Conservation (phyloP, 2,329 filamentous ascomycete genomes). For the Diaporthe nobilis region DNA sequence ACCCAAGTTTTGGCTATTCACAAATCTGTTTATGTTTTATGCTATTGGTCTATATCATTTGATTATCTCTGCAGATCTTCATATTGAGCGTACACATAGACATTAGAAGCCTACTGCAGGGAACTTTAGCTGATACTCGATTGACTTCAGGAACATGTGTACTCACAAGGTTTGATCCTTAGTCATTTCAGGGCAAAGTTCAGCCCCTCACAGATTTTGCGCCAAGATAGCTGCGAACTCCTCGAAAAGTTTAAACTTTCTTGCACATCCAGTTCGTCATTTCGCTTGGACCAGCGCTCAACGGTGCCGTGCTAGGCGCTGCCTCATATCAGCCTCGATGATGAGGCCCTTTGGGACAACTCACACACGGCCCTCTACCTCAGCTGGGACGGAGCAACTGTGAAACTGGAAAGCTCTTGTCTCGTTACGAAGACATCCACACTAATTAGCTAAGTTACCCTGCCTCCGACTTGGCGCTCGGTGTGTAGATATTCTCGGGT, state of each 20-base stretch:
- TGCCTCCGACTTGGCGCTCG: constrained; percentile 17
- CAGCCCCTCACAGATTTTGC: neutral
- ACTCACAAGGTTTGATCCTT: neutral
- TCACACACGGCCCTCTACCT: constrained; percentile 16
- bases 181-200: neutral
- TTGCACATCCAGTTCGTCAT: constrained; percentile 2
- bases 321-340: constrained; percentile 6
- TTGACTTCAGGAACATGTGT: neutral
- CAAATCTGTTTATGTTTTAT: neutral
- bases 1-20: neutral
- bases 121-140: neutral
- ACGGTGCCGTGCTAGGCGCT: constrained; percentile 9
- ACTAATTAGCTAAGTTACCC: neutral
- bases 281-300: constrained; percentile 13
- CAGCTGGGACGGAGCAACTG: constrained; percentile 21
- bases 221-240: constrained; percentile 9
- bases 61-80: too few species aligned
- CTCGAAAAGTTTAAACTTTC: neutral
- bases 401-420: constrained; percentile 24
- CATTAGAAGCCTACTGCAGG: neutral
- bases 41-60: neutral
- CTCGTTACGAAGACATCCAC: constrained; percentile 6
- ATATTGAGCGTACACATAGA: too few species aligned
- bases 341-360: neutral
- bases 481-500: neutral